Percentiles rank a stretch among this genome's conserved stretches.
Conservation (phyloP, 148 eudicot species). For the Cornus florida region DNA sequence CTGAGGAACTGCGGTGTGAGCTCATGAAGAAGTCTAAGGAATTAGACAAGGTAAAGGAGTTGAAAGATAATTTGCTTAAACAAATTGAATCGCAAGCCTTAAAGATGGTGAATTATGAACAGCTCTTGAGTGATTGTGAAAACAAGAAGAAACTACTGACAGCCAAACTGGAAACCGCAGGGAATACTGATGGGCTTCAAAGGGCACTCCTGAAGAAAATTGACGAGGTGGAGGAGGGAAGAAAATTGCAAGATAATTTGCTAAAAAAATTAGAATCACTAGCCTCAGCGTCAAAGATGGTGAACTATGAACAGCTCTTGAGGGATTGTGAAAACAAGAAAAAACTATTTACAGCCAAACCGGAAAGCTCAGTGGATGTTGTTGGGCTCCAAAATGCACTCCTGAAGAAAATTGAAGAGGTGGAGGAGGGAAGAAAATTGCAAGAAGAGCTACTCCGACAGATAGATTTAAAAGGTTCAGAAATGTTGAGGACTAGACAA, state of each 20-base stretch:
- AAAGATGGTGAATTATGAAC: slow-evolving; percentile 38
- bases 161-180: slow-evolving; percentile 24
- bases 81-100: slow-evolving; percentile 44
- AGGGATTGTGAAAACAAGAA: slow-evolving; percentile 40
- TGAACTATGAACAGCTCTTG: slow-evolving; percentile 38
- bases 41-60: slow-evolving; percentile 33
- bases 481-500: slow-evolving; percentile 42
- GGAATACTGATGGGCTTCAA: slow-evolving; percentile 27
- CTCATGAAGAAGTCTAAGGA: slow-evolving; percentile 29
- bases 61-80: slow-evolving; percentile 28
- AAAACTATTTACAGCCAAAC: slow-evolving; percentile 34
- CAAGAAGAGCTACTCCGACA: slow-evolving; percentile 54
- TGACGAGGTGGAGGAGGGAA: slow-evolving; percentile 35
- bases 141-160: slow-evolving; percentile 48
- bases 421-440: slow-evolving; percentile 44
- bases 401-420: slow-evolving; percentile 32
- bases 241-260: slow-evolving; percentile 29
- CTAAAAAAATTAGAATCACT: slow-evolving; percentile 43
- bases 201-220: slow-evolving; percentile 43
- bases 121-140: slow-evolving; percentile 33
- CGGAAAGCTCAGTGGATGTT: slow-evolving; percentile 34
- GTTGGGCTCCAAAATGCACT: slow-evolving; percentile 45
- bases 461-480: slow-evolving; percentile 32
- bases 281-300: slow-evolving; percentile 24
- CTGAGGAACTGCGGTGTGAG: slow-evolving; percentile 16